Evolutionary conservation across 1,284 basidiomycete genomes (phyloP).

Genomic region (Singerocomus inundabilis): DNA sequence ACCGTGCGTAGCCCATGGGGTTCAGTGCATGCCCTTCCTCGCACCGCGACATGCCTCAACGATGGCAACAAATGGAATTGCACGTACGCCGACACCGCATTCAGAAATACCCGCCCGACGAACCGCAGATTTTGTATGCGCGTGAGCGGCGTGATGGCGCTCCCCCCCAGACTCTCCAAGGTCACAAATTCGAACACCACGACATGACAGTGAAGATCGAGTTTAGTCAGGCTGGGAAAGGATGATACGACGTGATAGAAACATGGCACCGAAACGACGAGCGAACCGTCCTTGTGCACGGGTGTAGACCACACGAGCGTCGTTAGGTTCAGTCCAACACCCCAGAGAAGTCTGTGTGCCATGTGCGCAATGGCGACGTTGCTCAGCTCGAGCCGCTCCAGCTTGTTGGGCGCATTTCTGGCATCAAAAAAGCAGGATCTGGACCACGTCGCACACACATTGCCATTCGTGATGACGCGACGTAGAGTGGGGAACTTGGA

Average conservation of each 20-base stretch:
- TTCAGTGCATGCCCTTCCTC: conserved; percentile 14
- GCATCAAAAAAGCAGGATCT: conserved; percentile 21
- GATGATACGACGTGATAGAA: conserved; percentile 23
- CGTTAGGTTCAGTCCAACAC: conserved; percentile 14
- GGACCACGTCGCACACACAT: conserved; percentile 21
- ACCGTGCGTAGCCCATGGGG: conserved; percentile 14
- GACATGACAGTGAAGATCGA: conserved; percentile 18
- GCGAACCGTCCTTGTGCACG: conserved; percentile 4
- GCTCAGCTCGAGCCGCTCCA: conserved; percentile 17
- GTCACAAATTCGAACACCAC: conserved; percentile 12
- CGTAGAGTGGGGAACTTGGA: conserved; percentile 14
- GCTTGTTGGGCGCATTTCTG: conserved; percentile 11
- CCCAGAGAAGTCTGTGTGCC: conserved; percentile 11
- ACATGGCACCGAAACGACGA: conserved; percentile 14
- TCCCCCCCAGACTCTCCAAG: conserved; percentile 3
- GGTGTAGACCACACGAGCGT: conserved; percentile 26
- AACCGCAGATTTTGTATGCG: conserved; percentile 15
- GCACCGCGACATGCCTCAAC: conserved; percentile 11
- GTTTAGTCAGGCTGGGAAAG: conserved; percentile 19
- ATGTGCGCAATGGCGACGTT: conserved; percentile 19
- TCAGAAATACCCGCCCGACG: conserved; percentile 13
- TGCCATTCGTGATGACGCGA: conserved; percentile 13
- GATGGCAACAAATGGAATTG: conserved; percentile 20
- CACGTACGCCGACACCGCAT: conserved; percentile 14
- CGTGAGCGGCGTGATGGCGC: conserved; percentile 10